Conservation (phyloP, 225 moss, liverwort and hornwort genomes). For the Climacium dendroides region DNA sequence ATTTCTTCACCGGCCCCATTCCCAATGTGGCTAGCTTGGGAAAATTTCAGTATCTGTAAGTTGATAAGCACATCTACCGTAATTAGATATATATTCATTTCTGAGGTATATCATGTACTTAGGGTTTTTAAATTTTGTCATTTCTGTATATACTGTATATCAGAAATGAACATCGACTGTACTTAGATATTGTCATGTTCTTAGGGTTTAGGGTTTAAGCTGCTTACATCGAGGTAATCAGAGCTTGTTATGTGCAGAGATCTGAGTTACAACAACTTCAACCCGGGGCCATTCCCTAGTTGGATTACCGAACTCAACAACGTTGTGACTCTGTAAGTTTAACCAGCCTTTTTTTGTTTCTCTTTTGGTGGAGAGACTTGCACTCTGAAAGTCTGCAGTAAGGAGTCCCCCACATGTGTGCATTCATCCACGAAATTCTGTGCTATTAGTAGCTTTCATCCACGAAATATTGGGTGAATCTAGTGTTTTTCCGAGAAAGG, state of each 20-base stretch:
- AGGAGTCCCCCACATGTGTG: neutral
- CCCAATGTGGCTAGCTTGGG: neutral
- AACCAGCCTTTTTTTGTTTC: neutral
- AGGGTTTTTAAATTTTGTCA: neutral
- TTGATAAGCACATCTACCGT: neutral
- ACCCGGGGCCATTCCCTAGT: neutral
- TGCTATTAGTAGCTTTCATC: neutral
- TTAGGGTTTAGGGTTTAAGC: too few relatives aligned
- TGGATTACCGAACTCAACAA: neutral
- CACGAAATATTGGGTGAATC: neutral
- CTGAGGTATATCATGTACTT: neutral
- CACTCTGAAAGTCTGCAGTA: neutral
- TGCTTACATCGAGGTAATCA: neutral
- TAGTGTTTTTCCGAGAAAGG: neutral
- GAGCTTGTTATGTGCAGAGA: neutral
- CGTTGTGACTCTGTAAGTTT: neutral
- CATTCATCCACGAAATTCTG: neutral
- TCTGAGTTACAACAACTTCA: conserved; percentile 21
- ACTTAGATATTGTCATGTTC: neutral
- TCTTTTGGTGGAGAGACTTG: neutral
- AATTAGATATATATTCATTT: neutral
- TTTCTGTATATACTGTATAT: too few relatives aligned
- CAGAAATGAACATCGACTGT: neutral
- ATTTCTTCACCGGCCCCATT: neutral
- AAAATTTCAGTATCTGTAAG: conserved; percentile 2